Evolutionary conservation across 345 rosid species (phyloP), one percentile per base, ranked within the genome.

Genomic region (Citrus mangshanensis): DNA sequence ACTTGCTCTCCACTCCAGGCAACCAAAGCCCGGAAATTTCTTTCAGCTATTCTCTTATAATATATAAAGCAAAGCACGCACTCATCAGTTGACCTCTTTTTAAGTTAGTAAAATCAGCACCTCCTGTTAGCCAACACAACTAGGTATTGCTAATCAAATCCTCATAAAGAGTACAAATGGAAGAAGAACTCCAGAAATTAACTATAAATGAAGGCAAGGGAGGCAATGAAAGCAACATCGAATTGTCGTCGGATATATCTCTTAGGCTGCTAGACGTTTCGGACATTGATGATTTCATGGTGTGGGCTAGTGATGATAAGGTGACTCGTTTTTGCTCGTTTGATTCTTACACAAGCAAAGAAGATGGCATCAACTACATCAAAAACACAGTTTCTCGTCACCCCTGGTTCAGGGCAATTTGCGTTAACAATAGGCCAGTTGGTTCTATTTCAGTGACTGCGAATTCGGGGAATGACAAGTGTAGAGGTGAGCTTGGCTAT

Each of bases 321-420:
- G 92, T 92, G 32, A 24, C 88, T 24, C 88, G 82, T 22, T 90
- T 82, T 70, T 87, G 96, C 87, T 34, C 85, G 2, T 89, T 88
- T 85, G 91, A 90, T 62, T 88, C 96, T 49, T 87, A 77, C 85
- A 80, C 75, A 1, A 79, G 81, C 85, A 86, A 70, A 73, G 93
- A 91, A 42, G 89, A 68, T 0, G 92, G 76, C 32, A 54, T 89
- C n/a, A 77, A 77, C 21, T 86, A 61, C 79, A 84, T 94, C 28
- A 76, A 75, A 28, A 42, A 79, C 77, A 24, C 14, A 0, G 81
- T 83, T 34, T 18, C 82, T 9, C 77, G 83, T 37, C 98, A 91
- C 66, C 95, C 97, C 34, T 91, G 90, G 90, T 78, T 78, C 65
- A 81, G 67, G 78, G 96, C 97, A 4, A 89, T 95, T 7, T 91